phyloP scores from a whole-genome alignment of 2,329 filamentous ascomycete genomes.

The Chaetomium globosum region DNA sequence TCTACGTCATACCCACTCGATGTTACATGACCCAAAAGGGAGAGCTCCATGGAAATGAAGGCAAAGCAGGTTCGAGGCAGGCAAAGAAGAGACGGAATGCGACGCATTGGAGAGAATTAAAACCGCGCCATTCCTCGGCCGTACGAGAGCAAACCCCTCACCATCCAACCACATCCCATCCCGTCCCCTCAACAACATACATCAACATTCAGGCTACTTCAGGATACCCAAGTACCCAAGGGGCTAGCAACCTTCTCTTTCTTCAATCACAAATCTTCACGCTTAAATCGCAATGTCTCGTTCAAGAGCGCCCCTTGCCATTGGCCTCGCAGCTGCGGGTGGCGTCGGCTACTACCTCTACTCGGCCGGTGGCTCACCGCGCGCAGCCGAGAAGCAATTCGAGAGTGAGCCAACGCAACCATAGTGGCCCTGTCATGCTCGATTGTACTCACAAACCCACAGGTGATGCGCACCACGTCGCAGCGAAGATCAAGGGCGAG shows the following conservation, averaged over 20 bases:
- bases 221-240: neutral
- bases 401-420: conserved; percentile 64
- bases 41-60: conserved; percentile 3
- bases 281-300: conserved; percentile 47
- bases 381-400: conserved; percentile 80
- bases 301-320: conserved; percentile 51
- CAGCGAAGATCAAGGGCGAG: conserved; percentile 66
- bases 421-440: neutral
- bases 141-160: conserved; percentile 14
- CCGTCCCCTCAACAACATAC: neutral
- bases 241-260: neutral
- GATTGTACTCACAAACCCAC: neutral
- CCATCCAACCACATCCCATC: conserved; percentile 16
- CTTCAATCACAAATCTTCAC: neutral
- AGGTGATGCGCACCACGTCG: conserved; percentile 77
- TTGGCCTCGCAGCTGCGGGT: conserved; percentile 66
- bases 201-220: neutral
- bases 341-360: conserved; percentile 91
- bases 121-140: conserved; percentile 21
- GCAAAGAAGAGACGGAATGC: neutral
- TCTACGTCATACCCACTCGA: conserved; percentile 33
- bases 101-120: conserved; percentile 24
- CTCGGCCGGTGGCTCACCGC: conserved; percentile 76
- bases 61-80: neutral
- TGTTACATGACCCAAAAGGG: conserved; percentile 16